Percentiles rank a stretch among this genome's conserved stretches.
Evolutionary conservation across 2,329 filamentous ascomycete species (phyloP).

Genomic region (Emergomyces africanus): DNA sequence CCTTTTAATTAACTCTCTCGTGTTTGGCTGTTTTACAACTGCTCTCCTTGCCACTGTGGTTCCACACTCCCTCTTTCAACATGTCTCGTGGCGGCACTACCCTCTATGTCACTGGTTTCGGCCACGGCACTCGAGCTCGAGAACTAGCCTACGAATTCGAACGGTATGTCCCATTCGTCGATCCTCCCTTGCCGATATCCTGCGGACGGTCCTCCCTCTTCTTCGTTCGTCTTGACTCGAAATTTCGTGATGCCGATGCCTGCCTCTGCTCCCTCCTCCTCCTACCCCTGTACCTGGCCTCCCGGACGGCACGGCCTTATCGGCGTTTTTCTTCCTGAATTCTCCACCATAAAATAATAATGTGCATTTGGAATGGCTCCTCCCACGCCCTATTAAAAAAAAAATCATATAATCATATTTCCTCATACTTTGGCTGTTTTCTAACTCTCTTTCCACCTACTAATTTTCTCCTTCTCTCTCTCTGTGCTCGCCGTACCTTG

Average conservation of each 20-base stretch:
- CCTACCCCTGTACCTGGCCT: slow-evolving; percentile 1
- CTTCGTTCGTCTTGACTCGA: slow-evolving; percentile 10
- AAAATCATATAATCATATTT: background rate
- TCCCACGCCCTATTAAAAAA: background rate
- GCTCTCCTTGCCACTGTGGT: background rate
- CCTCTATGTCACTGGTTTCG: slow-evolving; percentile 98
- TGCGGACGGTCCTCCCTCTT: slow-evolving; percentile 9
- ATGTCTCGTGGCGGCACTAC: slow-evolving; percentile 89
- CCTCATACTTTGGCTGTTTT: background rate
- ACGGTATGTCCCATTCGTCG: slow-evolving; percentile 66
- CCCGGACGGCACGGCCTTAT: slow-evolving; percentile 7
- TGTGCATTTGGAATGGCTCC: slow-evolving; percentile 2
- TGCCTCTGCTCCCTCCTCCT: slow-evolving; percentile 6
- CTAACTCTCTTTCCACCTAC: background rate
- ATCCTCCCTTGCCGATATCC: slow-evolving; percentile 9
- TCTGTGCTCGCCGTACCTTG: background rate
- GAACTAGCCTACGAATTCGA: slow-evolving; percentile 99
- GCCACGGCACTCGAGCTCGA: slow-evolving; percentile 95
- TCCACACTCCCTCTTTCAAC: slow-evolving; percentile 13
- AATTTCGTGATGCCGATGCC: slow-evolving; percentile 10
- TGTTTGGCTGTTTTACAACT: background rate
- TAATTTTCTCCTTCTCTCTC: background rate
- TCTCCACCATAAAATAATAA: background rate
- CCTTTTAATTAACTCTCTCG: background rate
- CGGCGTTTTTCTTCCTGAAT: slow-evolving; percentile 7